A percentile compares a stretch with the other conserved stretches of the same genome.
These are phyloP conservation scores for Didymella exigua DNA, from an alignment of 2,329 filamentous ascomycete genomes.

Conservation along the genomic window DNA sequence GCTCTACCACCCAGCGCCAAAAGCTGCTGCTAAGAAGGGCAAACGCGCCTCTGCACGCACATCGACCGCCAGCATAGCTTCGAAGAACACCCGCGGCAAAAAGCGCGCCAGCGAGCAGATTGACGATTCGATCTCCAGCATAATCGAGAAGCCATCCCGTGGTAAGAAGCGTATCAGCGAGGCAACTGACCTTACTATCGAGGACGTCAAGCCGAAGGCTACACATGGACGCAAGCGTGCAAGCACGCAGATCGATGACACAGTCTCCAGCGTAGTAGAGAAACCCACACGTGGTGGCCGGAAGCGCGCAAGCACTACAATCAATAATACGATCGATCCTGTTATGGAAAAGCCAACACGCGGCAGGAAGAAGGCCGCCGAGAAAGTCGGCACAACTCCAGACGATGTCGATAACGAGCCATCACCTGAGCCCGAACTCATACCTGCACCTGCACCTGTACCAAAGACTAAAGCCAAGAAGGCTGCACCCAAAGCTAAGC, in stretches of 20 bases:
- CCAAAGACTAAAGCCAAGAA: conserved; percentile 11
- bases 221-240: conserved; percentile 24
- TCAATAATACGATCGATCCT: conserved; percentile 10
- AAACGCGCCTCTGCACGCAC: conserved; percentile 34
- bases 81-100: conserved; percentile 22
- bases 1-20: conserved; percentile 55
- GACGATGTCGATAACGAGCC: not conserved
- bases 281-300: conserved; percentile 23
- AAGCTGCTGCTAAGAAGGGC: conserved; percentile 31
- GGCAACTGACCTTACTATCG: conserved; percentile 6
- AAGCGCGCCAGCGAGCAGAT: conserved; percentile 31
- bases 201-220: conserved; percentile 4
- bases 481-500: conserved; percentile 23
- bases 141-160: conserved; percentile 6
- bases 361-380: conserved; percentile 23
- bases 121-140: conserved; percentile 11
- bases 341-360: conserved; percentile 14
- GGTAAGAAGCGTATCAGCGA: conserved; percentile 25
- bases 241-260: conserved; percentile 24
- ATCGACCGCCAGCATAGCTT: conserved; percentile 28
- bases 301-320: conserved; percentile 23
- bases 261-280: conserved; percentile 2
- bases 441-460: not conserved
- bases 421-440: not conserved
- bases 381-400: conserved; percentile 11